Conservation (phyloP, 2,329 filamentous ascomycete genomes). For the Colletotrichum sp. region DNA sequence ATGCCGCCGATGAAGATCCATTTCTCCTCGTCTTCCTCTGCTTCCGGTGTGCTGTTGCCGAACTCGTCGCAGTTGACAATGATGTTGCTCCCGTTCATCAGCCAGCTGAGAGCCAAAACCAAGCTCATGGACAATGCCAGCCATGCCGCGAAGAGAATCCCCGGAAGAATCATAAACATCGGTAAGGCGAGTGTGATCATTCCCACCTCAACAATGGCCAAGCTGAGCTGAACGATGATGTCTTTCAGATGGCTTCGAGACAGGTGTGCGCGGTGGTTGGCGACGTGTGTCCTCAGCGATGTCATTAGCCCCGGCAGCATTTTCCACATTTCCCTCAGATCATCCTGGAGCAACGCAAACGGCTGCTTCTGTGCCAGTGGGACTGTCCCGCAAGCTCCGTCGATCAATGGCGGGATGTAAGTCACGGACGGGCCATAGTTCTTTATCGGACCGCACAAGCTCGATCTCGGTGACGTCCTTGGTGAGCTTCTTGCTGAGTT, state of each 20-base stretch:
- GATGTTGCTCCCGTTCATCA: slow-evolving; percentile 30
- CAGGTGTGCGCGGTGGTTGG: slow-evolving; percentile 21
- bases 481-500: neutral
- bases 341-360: slow-evolving; percentile 24
- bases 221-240: slow-evolving; percentile 24
- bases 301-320: slow-evolving; percentile 25
- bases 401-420: slow-evolving; percentile 38
- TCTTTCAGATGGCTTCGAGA: slow-evolving; percentile 25
- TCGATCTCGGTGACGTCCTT: slow-evolving; percentile 8
- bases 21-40: slow-evolving; percentile 30
- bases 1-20: slow-evolving; percentile 40
- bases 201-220: slow-evolving; percentile 28
- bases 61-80: slow-evolving; percentile 22
- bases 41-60: slow-evolving; percentile 30
- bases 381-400: slow-evolving; percentile 36
- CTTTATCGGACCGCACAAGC: slow-evolving; percentile 12
- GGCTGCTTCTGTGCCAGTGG: slow-evolving; percentile 28
- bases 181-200: slow-evolving; percentile 28
- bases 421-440: slow-evolving; percentile 26
- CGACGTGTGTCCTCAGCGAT: slow-evolving; percentile 17
- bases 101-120: slow-evolving; percentile 28
- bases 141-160: slow-evolving; percentile 31
- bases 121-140: slow-evolving; percentile 22
- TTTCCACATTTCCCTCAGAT: slow-evolving; percentile 22
- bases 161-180: slow-evolving; percentile 33